Evolutionary conservation across 1,139 yeast species (phyloP).

Genomic region (Blastobotrys capitulatus): DNA sequence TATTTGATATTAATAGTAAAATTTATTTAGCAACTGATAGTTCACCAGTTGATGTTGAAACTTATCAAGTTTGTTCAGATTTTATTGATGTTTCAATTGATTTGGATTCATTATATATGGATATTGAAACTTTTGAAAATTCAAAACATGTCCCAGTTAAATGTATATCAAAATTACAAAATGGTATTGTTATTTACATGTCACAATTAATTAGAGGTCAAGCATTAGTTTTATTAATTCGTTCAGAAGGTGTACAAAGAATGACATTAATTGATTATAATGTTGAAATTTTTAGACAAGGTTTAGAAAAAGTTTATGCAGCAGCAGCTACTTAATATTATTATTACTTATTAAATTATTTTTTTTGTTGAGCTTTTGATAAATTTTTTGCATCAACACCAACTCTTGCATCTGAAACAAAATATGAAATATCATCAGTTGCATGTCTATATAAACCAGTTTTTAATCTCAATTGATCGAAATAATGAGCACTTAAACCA

Average conservation of each 20-base stretch:
- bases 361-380: constrained; percentile 29
- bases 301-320: constrained; percentile 70
- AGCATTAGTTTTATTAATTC: constrained; percentile 81
- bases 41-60: constrained; percentile 90
- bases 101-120: constrained; percentile 45
- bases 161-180: constrained; percentile 70
- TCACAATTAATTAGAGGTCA: constrained; percentile 91
- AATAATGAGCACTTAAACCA: constrained; percentile 43
- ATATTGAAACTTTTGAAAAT: constrained; percentile 1
- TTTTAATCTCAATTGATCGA: constrained; percentile 44
- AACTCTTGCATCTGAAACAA: constrained; percentile 29
- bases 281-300: constrained; percentile 71
- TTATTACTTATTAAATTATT: not conserved
- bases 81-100: constrained; percentile 93
- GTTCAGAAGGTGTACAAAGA: constrained; percentile 46
- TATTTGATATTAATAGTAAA: constrained; percentile 90
- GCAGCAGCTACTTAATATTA: not conserved
- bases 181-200: constrained; percentile 76
- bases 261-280: constrained; percentile 84
- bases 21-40: constrained; percentile 95
- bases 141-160: constrained; percentile 39
- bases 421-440: constrained; percentile 44
- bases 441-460: constrained; percentile 45
- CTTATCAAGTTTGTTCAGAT: constrained; percentile 95
- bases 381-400: constrained; percentile 34